These are phyloP conservation scores for Neurospora sp. DNA, from an alignment of 495 filamentous ascomycete species.

Conservation along the genomic window DNA sequence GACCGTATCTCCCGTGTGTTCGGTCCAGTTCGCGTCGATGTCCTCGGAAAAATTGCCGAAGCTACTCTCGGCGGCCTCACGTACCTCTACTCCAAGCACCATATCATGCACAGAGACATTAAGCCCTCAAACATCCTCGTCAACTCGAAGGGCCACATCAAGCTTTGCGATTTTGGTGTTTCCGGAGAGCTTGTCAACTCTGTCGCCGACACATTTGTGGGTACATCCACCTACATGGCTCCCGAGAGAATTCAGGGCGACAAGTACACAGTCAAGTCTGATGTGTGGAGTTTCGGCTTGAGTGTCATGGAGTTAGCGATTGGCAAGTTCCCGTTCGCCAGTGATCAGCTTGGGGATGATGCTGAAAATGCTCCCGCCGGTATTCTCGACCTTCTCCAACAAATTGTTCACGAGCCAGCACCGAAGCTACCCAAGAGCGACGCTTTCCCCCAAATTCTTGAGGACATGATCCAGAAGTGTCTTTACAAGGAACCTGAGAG, in stretches of 20 bases:
- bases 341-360: slow-evolving; percentile 49
- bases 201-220: slow-evolving; percentile 94
- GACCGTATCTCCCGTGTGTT: slow-evolving; percentile 90
- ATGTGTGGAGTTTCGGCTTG: slow-evolving; percentile 98
- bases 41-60: slow-evolving; percentile 97
- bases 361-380: slow-evolving; percentile 73
- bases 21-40: slow-evolving; percentile 92
- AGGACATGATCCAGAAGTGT: slow-evolving; percentile 95
- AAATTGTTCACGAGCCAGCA: slow-evolving; percentile 93
- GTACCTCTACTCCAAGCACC: slow-evolving; percentile 87
- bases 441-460: slow-evolving; percentile 86
- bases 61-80: slow-evolving; percentile 88
- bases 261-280: slow-evolving; percentile 94
- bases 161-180: slow-evolving; percentile 96
- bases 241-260: slow-evolving; percentile 95
- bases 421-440: slow-evolving; percentile 92
- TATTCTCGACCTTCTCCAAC: slow-evolving; percentile 90
- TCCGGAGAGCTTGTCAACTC: slow-evolving; percentile 95
- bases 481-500: slow-evolving; percentile 77
- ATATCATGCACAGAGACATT: slow-evolving; percentile 98
- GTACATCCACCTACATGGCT: slow-evolving; percentile 98
- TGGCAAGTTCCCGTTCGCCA: slow-evolving; percentile 89
- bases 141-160: slow-evolving; percentile 88
- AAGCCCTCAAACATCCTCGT: slow-evolving; percentile 96
- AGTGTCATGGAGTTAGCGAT: slow-evolving; percentile 94